These are phyloP conservation scores for Liriodendron chinense DNA, from an alignment of 164 flowering plant species.

Conservation along the genomic window DNA sequence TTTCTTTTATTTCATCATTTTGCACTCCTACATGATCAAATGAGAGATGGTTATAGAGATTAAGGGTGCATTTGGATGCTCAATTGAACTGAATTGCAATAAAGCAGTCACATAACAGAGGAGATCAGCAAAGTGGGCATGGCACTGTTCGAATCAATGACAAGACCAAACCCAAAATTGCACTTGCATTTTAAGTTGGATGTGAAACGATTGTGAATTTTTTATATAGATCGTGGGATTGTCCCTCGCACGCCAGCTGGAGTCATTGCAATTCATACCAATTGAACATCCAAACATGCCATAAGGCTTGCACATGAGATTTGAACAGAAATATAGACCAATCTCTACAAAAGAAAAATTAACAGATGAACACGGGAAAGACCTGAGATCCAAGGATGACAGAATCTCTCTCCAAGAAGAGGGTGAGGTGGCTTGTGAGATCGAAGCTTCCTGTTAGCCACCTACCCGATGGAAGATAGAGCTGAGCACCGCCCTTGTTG, in stretches of 20 bases:
- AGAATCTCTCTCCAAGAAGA: constrained; percentile 82
- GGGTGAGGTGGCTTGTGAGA: constrained; percentile 93
- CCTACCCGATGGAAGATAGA: constrained; percentile 80
- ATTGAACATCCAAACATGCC: no score
- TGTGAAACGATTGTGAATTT: not conserved
- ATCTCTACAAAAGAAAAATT: no score
- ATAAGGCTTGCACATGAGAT: no score
- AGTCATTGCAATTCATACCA: no score
- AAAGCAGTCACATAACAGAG: not conserved
- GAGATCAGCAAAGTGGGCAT: not conserved
- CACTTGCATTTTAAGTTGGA: not conserved
- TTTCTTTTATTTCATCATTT: no score
- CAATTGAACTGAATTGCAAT: not conserved
- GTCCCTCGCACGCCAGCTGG: no score
- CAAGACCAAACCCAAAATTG: not conserved
- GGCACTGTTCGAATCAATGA: not conserved
- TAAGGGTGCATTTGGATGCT: no score
- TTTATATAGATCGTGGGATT: not conserved
- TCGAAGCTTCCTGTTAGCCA: constrained; percentile 94
- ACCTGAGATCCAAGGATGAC: constrained; percentile 86
- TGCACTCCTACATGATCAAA: no score
- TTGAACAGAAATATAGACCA: no score
- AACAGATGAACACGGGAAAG: not conserved
- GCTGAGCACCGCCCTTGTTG: constrained; percentile 94
- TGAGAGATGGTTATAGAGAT: no score